phyloP scores from a whole-genome alignment of 192 early-diverging fungal genomes.

The Anaeromyces robustus region DNA sequence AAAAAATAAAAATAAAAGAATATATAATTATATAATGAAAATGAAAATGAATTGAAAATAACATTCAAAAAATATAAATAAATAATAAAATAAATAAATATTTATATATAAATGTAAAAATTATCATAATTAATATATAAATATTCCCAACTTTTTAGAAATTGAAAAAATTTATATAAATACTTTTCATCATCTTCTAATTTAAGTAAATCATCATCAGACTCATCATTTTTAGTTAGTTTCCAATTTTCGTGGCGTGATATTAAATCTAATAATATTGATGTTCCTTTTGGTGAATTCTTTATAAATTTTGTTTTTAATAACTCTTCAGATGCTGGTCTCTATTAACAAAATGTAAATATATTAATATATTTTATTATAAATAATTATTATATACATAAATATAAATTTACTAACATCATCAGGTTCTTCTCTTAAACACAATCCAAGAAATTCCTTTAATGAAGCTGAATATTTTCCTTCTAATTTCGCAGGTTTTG shows the following conservation, averaged over 20 bases:
- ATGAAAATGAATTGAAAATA: no score
- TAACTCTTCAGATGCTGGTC: conserved; percentile 75
- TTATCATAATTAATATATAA: no score
- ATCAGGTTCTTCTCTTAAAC: conserved; percentile 73
- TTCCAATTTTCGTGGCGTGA: conserved; percentile 40
- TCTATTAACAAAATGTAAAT: conserved; percentile 21
- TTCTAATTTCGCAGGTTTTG: conserved; percentile 61
- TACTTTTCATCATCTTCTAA: neutral
- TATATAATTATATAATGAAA: no score
- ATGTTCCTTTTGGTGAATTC: conserved; percentile 27
- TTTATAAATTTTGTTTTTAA: conserved; percentile 65
- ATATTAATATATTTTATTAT: no score
- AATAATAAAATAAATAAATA: no score
- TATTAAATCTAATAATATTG: conserved; percentile 46
- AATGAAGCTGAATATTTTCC: conserved; percentile 60
- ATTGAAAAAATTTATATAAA: no score
- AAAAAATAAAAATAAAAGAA: no score
- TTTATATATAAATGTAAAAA: no score
- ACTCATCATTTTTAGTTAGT: neutral
- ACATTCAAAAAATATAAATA: no score
- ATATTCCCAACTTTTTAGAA: no score
- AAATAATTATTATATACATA: neutral
- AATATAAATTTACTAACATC: conserved; percentile 24
- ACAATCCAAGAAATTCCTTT: conserved; percentile 76
- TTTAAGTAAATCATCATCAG: neutral